Evolutionary conservation across 805 yeast species (phyloP), one percentile per base, ranked within the genome.

Genomic region (Candida montana): DNA sequence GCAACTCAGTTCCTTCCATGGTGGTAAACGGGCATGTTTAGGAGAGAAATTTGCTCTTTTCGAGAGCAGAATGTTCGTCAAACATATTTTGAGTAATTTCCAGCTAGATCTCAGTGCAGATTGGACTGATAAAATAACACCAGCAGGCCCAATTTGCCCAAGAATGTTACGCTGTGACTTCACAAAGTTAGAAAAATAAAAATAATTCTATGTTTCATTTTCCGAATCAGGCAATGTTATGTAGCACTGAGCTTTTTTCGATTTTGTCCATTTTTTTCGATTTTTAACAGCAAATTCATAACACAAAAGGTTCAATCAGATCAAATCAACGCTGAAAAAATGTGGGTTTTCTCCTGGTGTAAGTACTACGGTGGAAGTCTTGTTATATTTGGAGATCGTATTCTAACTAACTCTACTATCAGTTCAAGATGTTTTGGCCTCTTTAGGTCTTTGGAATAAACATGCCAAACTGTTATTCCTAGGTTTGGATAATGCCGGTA

Each of bases 401-500:
- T n/a, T n/a, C n/a, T n/a, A n/a, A n/a, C n/a, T n/a, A n/a, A n/a
- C n/a, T 11, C 16, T 31, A 27, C 40, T 37, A 33, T 42, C 32
- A 40, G 49, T 54, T 45, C 58, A 53, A 42, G 90, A 84, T 59
- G 76, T 82, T 48, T 70, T 85, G 52, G 81, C 90, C 57, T 81
- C 87, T 41, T 71, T 85, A 39, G 95, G 95, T 51, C 70, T 85
- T 52, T 77, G 87, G 82, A 93, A 91, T 74, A 89, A 93, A 65
- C 97, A 91, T 64, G 96, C 96, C 69, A 88, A 95, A 70, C 75
- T 93, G 58, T 75, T 93, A 61, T 93, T 93, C 75, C 75, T 93
- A 55, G 99, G 99, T 47, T 80, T 93, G 48, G 99, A 93, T 66
- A 93, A 93, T 57, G 99, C 99, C 35, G 99, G 99, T 62, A 93